A percentile compares a stretch with the other conserved stretches of the same genome.
Evolutionary conservation across 306 rosid genomes (phyloP).

Genomic region (Corylus heterophylla): DNA sequence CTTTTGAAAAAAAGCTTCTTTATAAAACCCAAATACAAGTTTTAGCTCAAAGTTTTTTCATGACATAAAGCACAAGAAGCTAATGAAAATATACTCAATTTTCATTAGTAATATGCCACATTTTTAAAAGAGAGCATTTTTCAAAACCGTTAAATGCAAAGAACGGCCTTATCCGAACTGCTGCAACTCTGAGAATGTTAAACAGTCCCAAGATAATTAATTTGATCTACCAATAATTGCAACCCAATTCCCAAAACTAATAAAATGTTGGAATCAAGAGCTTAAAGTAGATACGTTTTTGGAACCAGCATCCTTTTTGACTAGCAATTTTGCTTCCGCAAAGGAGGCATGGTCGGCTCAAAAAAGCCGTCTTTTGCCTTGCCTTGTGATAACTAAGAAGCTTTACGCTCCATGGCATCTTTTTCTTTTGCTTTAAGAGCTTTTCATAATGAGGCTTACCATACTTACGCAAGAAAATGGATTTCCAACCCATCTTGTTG

Average conservation of each 20-base stretch:
- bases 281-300: conserved; percentile 4
- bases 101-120: too few relatives aligned
- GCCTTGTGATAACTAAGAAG: conserved; percentile 29
- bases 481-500: conserved; percentile 31
- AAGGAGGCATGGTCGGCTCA: conserved; percentile 23
- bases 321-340: conserved; percentile 35
- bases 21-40: too few relatives aligned
- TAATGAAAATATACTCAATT: too few relatives aligned
- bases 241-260: neutral
- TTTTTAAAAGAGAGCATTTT: too few relatives aligned
- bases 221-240: neutral
- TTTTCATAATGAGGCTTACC: conserved; percentile 33
- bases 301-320: conserved; percentile 31
- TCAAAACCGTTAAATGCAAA: too few relatives aligned
- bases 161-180: too few relatives aligned
- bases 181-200: neutral
- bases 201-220: neutral
- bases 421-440: conserved; percentile 40
- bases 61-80: too few relatives aligned
- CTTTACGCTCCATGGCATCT: conserved; percentile 18
- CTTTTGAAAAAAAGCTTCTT: too few relatives aligned
- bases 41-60: too few relatives aligned
- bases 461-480: conserved; percentile 30
- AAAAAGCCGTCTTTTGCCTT: conserved; percentile 32
- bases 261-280: neutral